A percentile compares a stretch with the other conserved stretches of the same genome.
phyloP scores from a whole-genome alignment of 805 yeast genomes.

The Torulaspora microellipsoides region DNA sequence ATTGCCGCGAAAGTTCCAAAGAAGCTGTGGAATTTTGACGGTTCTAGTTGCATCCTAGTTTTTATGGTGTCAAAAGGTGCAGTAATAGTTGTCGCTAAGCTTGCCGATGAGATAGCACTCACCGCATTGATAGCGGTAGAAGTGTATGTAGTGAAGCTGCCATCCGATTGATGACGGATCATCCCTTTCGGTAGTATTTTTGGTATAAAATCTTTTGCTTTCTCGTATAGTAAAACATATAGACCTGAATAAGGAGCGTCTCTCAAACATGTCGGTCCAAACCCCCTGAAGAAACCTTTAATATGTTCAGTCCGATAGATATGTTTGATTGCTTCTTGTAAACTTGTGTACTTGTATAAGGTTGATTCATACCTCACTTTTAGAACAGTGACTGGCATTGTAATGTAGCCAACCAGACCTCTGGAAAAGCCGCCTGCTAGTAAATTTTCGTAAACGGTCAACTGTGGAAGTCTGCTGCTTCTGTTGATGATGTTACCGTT shows the following conservation, averaged over 20 bases:
- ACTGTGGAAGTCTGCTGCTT: conserved; percentile 58
- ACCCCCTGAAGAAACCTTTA: conserved; percentile 78
- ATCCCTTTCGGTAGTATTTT: conserved; percentile 26
- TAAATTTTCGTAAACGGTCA: conserved; percentile 65
- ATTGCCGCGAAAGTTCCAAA: conserved; percentile 38
- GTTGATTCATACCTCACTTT: conserved; percentile 89
- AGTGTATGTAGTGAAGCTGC: conserved; percentile 34
- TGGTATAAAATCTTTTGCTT: conserved; percentile 57
- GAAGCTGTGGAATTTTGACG: conserved; percentile 42
- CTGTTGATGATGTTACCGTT: conserved; percentile 8
- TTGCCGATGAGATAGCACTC: conserved; percentile 78
- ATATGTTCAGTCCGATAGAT: conserved; percentile 52
- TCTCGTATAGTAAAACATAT: conserved; percentile 81
- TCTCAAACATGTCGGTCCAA: conserved; percentile 77
- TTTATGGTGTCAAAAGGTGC: conserved; percentile 95
- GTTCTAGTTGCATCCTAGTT: conserved; percentile 80
- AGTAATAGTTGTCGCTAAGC: conserved; percentile 75
- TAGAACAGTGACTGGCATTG: conserved; percentile 92
- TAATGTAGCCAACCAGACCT: conserved; percentile 73
- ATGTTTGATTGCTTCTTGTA: conserved; percentile 54
- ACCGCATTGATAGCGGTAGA: conserved; percentile 61
- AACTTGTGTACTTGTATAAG: conserved; percentile 60
- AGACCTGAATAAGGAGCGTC: conserved; percentile 98
- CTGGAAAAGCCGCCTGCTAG: conserved; percentile 74
- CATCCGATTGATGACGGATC: conserved; percentile 16